Conservation (phyloP, 805 yeast species). For the Ogataea populi-albae region DNA sequence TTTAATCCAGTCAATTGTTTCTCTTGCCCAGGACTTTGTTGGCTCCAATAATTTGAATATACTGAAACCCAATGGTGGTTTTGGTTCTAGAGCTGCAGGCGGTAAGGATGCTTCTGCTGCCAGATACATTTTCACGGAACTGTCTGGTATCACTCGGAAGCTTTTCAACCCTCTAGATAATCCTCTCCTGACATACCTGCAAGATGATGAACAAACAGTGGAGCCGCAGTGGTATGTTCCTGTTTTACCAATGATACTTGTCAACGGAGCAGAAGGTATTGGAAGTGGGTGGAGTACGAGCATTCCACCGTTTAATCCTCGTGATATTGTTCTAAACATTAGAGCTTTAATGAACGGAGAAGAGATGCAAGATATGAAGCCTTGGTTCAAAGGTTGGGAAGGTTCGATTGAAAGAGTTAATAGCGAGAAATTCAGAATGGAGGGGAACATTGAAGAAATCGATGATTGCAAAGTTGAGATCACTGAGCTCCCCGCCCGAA, state of each 20-base stretch:
- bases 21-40: conserved; percentile 91
- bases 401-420: conserved; percentile 69
- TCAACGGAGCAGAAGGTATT: conserved; percentile 96
- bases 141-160: conserved; percentile 69
- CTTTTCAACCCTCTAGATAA: conserved; percentile 80
- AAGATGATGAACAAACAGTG: conserved; percentile 90
- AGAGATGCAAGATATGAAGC: conserved; percentile 68
- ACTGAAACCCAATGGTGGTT: conserved; percentile 87
- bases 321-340: conserved; percentile 73
- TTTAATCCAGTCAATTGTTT: conserved; percentile 83
- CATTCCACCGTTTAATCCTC: conserved; percentile 87
- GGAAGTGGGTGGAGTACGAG: conserved; percentile 99
- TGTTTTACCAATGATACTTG: conserved; percentile 89
- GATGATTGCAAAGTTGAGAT: conserved; percentile 82
- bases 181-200: conserved; percentile 71
- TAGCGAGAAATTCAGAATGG: conserved; percentile 68
- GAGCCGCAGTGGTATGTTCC: conserved; percentile 97
- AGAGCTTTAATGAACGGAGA: conserved; percentile 71
- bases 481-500: conserved; percentile 86
- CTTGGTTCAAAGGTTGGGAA: conserved; percentile 97
- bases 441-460: conserved; percentile 76
- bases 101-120: conserved; percentile 99
- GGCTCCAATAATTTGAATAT: conserved; percentile 88
- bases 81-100: conserved; percentile 94
- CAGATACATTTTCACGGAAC: conserved; percentile 89